Conservation (phyloP, 2,329 filamentous ascomycete species). For the Fonsecaea multimorphosa region DNA sequence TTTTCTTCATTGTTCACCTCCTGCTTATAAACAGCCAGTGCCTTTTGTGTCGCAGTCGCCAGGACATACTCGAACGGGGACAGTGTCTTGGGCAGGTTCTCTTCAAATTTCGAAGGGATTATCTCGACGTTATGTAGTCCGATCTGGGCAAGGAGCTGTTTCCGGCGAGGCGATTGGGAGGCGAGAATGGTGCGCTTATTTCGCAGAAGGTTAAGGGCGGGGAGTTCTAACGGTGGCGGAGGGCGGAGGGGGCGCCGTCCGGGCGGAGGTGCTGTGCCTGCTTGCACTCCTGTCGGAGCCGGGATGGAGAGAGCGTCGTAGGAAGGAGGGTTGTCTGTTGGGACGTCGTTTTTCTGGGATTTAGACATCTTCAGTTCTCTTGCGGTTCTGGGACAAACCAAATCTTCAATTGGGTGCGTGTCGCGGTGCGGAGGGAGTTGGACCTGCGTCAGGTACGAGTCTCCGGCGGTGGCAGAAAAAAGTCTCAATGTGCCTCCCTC, state of each 20-base stretch:
- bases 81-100: slow-evolving; percentile 81
- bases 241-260: slow-evolving; percentile 32
- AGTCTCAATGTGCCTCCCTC: slow-evolving; percentile 17
- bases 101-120: slow-evolving; percentile 79
- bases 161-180: slow-evolving; percentile 83
- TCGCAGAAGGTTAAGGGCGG: slow-evolving; percentile 76
- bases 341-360: slow-evolving; percentile 16
- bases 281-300: slow-evolving; percentile 28
- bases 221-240: slow-evolving; percentile 72
- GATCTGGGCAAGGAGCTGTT: slow-evolving; percentile 77
- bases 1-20: slow-evolving; percentile 62
- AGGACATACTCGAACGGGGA: slow-evolving; percentile 90
- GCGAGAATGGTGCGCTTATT: slow-evolving; percentile 85
- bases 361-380: slow-evolving; percentile 24
- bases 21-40: slow-evolving; percentile 71
- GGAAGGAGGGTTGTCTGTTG: slow-evolving; percentile 37
- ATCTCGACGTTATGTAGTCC: slow-evolving; percentile 84
- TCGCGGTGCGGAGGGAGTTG: neutral
- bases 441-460: neutral
- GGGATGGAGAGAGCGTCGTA: slow-evolving; percentile 35
- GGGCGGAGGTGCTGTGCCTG: slow-evolving; percentile 19
- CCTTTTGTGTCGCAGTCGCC: slow-evolving; percentile 83
- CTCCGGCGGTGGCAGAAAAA: slow-evolving; percentile 33
- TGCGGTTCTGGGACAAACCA: neutral
- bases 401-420: neutral